Base-by-base conservation (phyloP, 768 basidiomycete genomes). In the Trametes coccinea region DNA sequence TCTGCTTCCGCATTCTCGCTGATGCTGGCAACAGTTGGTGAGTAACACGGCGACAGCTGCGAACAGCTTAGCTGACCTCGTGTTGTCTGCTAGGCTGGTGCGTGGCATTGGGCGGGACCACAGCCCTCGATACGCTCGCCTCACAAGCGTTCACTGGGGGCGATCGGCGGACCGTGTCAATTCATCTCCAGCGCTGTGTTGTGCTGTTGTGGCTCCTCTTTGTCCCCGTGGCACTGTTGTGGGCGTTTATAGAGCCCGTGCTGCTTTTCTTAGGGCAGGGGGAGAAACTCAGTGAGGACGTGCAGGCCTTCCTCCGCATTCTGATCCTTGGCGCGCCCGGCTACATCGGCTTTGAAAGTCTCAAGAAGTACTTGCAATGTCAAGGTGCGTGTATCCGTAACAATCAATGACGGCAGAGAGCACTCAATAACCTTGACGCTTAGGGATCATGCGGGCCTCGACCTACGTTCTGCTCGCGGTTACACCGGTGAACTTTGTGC, bases 291-390 rank as follows among this genome's bases (percentile, higher is more conserved):
- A 83, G 85, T 62, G 73, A 72, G 47, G 83, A 87, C 63, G 87
- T 88, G 0, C 86, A 91, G 68, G 65, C 69, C 13, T 90, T 89
- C 68, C 74, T 92, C 66, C 84, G 89, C 7, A 71, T 90, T 33
- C 74, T 91, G 49, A 78, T 85, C 47, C 46, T 86, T 43, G 88
- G 84, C 1, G 87, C 85, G 0, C 90, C 90, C 0, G 89, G 83
- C 2, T 90, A 89, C 68, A 84, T 90, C 66, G 88, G 83, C 2
- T 90, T 90, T 59, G 88, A 92, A 71, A 85, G 83, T 59, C 75
- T 90, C 66, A 91, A 91, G 72, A 91, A 89, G 72, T 92, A 90
- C 71, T 71, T 92, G 29, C 90, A 90, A 68, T 90, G 88, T 60
- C 89, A 92, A 78, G 89, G 88, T 87, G 59, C 63, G 77, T 54